Evolutionary conservation across 2,329 filamentous ascomycete species (phyloP).

Genomic region (Aspergillus floridensis): DNA sequence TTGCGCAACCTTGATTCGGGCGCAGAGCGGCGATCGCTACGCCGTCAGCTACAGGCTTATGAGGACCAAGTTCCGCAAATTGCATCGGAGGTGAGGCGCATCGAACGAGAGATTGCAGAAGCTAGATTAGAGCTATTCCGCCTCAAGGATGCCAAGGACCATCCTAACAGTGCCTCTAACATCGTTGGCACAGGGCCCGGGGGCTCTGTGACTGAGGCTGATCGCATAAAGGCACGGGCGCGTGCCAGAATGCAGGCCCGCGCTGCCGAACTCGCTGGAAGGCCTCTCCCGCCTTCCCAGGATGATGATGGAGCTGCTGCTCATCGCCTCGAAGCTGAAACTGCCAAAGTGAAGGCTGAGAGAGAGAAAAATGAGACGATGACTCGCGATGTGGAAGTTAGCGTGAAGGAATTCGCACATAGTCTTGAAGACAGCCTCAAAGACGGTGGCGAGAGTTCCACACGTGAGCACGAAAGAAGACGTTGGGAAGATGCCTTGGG

Average conservation of each 20-base stretch:
- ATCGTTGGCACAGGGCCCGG: constrained; percentile 93
- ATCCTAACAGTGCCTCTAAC: constrained; percentile 74
- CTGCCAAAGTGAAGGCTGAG: constrained; percentile 73
- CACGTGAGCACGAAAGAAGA: constrained; percentile 83
- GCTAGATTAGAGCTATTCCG: constrained; percentile 90
- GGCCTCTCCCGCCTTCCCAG: constrained; percentile 64
- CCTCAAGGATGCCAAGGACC: constrained; percentile 85
- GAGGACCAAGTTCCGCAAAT: constrained; percentile 89
- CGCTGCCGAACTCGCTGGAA: constrained; percentile 85
- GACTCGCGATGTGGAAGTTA: constrained; percentile 95
- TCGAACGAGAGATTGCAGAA: constrained; percentile 90
- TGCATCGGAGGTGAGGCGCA: constrained; percentile 84
- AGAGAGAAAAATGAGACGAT: constrained; percentile 93
- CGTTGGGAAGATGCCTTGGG: constrained; percentile 95
- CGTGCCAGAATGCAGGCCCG: constrained; percentile 99
- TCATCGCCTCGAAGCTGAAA: constrained; percentile 86
- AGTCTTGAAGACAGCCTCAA: constrained; percentile 85
- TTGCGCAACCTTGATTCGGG: constrained; percentile 74
- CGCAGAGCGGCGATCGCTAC: constrained; percentile 79
- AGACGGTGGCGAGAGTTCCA: constrained; percentile 70
- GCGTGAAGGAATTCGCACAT: constrained; percentile 80
- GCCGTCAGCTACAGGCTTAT: constrained; percentile 82
- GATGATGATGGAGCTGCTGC: constrained; percentile 76
- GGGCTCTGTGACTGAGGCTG: constrained; percentile 84
- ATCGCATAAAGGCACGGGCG: constrained; percentile 89